Base-by-base conservation (phyloP, 805 yeast species). In the Schwanniomyces occidentalis region DNA sequence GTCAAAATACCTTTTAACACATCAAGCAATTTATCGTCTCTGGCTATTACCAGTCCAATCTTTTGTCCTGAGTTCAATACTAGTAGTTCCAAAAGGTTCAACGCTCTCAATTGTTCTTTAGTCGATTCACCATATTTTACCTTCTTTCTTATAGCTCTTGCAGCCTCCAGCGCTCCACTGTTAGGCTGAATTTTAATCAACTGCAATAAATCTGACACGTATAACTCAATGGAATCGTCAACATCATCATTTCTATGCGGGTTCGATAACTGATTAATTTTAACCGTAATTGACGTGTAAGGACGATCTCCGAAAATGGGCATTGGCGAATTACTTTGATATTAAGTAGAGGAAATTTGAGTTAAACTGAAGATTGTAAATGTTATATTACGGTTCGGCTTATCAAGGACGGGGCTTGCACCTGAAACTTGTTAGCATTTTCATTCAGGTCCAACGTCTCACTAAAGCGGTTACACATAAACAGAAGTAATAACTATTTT, bases 71-170 rank as follows among this genome's bases (percentile, higher is more conserved):
- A 62, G 51, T 68, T 68, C 40, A 66, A 52, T 10, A 67, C 52
- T 38, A 68, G 38, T 29, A 68, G 48, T 44, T 66, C 73, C 36
- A 69, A 54, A 16, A 67, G 44, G 33, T 48, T 49, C 42, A 89
- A 57, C 0, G 95, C 85, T 29, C 85, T 75, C 34, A 74, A 48
- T 55, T 86, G 95, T 45, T 82, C 83, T 13, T 65, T 60, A 4
- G 61, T 54, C 2, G 70, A 52, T 14, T 52, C 55, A n/a, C 97
- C 98, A 53, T 91, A 85, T 62, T 95, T 93, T 53, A 93, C 64
- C 51, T 81, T 80, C 69, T 93, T 93, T 32, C 99, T 74, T 15
- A 93, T 64, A 1, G 96, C 95, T 27, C 98, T 71, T 0, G 97
- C 97, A 2, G 95, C 91, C 56, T 93, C 99, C 21, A 69, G 58